Conservation (phyloP, 345 rosid genomes). For the Cardiospermum halicacabum region DNA sequence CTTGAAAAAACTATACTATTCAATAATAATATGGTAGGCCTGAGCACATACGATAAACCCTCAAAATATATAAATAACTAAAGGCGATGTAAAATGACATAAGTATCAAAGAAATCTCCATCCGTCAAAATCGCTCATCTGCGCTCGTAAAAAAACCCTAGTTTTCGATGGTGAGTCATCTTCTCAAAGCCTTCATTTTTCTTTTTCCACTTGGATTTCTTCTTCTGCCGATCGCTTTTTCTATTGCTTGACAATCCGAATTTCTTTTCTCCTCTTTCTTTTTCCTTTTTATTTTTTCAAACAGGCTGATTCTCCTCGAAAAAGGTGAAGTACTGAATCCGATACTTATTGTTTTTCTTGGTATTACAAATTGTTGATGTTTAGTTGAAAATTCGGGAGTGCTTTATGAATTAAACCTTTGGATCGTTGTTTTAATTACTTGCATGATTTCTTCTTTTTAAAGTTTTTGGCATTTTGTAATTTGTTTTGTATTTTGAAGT, state of each 20-base stretch:
- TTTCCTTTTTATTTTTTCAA: neutral
- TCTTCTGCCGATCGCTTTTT: too few relatives aligned
- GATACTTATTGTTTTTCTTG: neutral
- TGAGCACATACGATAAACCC: neutral
- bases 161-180: constrained; percentile 3
- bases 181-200: neutral
- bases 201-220: neutral
- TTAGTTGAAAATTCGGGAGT: neutral
- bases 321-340: constrained; percentile 42
- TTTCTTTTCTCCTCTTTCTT: neutral
- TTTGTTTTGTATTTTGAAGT: neutral
- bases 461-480: neutral
- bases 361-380: neutral
- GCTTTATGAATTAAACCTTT: neutral
- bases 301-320: constrained; percentile 72
- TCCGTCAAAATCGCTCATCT: neutral
- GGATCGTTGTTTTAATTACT: neutral
- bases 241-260: neutral
- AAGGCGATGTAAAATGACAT: neutral
- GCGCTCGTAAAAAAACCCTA: constrained; percentile 5
- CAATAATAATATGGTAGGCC: neutral
- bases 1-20: too few relatives aligned
- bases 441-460: too few relatives aligned
- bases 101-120: neutral
- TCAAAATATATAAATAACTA: neutral